Base-by-base conservation (phyloP, 2,329 filamentous ascomycete genomes). In the Aureobasidium subglaciale region DNA sequence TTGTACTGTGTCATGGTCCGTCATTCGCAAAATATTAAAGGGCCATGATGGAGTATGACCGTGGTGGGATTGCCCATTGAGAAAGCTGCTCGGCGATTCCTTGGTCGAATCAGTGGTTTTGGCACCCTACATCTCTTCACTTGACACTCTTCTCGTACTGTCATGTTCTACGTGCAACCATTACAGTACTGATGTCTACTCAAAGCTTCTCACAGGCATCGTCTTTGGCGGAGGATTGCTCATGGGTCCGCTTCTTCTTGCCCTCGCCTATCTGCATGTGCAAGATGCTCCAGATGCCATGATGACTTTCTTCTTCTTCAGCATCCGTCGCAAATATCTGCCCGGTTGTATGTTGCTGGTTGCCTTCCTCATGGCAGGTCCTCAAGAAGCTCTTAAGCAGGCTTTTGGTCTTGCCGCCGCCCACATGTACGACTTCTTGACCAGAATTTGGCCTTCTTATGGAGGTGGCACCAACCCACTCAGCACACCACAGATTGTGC, bases 351-450 rank as follows among this genome's bases (percentile, higher is more conserved):
- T 95, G 79, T 80, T 97, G 41, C 70, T 84, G 15, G 74, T 90
- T 64, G 86, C 86, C 10, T 77, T 95, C 20, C 74, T 97, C 53
- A 81, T 87, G 67, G 77, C 73, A 5, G 85, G 85, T 10, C 77
- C 78, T 32, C 62, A 70, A 3, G 72, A 72, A 16, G 79, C 87
- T 10, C 67, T 87, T 56, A 65, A 84, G 4, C 84, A 95, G 65
- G 70, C 83, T 4, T 88, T 82, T 30, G 93, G 93, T n/a, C 77
- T 99, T 10, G 61, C 95, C 40, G 88, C 91, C 11, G 91, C 91
- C 4, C 93, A 99, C 69, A 66, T 93, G 18, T 95, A 90, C 71
- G 88, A 97, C 68, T 99, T 97, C 67, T 71, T 96, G 48, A 90
- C 88, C 2, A 82, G 88, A 46, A 79, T 96, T 38, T 97, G 90